These are phyloP conservation scores for Pseudognaphalium luteoalbum DNA, from an alignment of 129 eudicot genomes.

Conservation along the genomic window DNA sequence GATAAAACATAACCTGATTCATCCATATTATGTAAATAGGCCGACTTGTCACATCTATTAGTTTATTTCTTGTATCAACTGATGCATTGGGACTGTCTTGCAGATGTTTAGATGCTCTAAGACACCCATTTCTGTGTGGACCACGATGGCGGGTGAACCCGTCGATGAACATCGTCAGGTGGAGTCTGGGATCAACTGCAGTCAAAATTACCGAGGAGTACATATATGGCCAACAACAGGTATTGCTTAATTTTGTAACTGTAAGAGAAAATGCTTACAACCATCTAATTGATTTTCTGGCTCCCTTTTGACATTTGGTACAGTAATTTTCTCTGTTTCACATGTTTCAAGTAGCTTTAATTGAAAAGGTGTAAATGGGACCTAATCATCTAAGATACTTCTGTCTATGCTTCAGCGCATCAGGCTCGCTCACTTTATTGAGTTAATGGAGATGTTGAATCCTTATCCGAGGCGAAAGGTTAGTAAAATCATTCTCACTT, in stretches of 20 bases:
- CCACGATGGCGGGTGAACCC: constrained; percentile 92
- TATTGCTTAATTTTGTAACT: constrained; percentile 21
- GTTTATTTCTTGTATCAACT: constrained; percentile 19
- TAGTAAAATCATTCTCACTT: constrained; percentile 3
- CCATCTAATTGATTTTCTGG: constrained; percentile 5
- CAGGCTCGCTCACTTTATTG: constrained; percentile 85
- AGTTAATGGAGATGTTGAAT: constrained; percentile 96
- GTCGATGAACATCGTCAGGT: constrained; percentile 83
- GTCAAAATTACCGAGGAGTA: constrained; percentile 96
- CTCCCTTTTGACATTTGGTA: background rate
- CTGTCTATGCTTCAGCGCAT: constrained; percentile 54
- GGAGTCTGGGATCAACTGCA: constrained; percentile 97
- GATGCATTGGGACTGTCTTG: constrained; percentile 10
- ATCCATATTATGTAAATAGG: background rate
- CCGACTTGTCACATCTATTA: background rate
- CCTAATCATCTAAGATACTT: constrained; percentile 5
- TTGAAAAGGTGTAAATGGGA: constrained; percentile 10
- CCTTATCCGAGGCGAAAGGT: constrained; percentile 76
- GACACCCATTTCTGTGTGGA: constrained; percentile 97
- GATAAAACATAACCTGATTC: background rate
- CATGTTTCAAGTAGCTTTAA: constrained; percentile 6
- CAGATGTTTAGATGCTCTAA: constrained; percentile 92
- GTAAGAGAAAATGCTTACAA: background rate
- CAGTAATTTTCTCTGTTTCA: constrained; percentile 12
- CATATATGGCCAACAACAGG: constrained; percentile 93